Evolutionary conservation across 164 flowering plant genomes (phyloP), one percentile per base, ranked within the genome.

Genomic region (Amborella trichopoda): DNA sequence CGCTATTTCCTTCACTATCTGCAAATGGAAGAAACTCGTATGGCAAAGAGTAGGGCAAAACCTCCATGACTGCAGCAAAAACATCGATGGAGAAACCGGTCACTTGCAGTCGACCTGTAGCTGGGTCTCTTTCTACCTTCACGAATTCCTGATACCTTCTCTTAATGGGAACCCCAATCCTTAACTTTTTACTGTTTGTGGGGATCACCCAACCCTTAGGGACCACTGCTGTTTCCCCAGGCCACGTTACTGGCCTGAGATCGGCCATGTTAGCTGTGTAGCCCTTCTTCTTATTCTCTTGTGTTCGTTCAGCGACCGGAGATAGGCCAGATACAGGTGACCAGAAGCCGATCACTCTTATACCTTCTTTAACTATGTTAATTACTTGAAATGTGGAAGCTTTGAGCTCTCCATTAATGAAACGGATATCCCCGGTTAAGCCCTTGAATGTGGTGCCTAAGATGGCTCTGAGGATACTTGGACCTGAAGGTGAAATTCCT

Each of bases 171-270:
- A 74, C 73, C 3, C 66, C 73, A 8, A 77, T 40, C 28, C 43
- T 48, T 45, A 74, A 16, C 21, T 58, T 67, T 34, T 56, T 64
- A 23, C 55, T 65, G 22, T 26, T 50, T 18, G 60, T 48, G 19
- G 78, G 69, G 11, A 57, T 45, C 3, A 20, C 60, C 66, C 63
- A 63, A 23, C 69, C 73, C 34, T 42, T 60, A 0, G 78, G 78
- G 0, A 5, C 37, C 0, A 8, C 1, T 0, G 52, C 41, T 1
- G 64, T 10, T 3, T 54, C 72, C 2, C 76, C 78, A 0, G 78
- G 74, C 74, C 74, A 73, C 8, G 64, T 56, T 3, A 68, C 48
- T 3, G 40, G 3, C 24, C 18, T 39, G 10, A 67, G 50, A 34
- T 42, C 34, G 1, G n/a, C n/a, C 30, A 3, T 44, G n/a, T n/a